Base-by-base conservation (phyloP, 2,329 filamentous ascomycete genomes). In the Arthrobotrys sphaeroides region DNA sequence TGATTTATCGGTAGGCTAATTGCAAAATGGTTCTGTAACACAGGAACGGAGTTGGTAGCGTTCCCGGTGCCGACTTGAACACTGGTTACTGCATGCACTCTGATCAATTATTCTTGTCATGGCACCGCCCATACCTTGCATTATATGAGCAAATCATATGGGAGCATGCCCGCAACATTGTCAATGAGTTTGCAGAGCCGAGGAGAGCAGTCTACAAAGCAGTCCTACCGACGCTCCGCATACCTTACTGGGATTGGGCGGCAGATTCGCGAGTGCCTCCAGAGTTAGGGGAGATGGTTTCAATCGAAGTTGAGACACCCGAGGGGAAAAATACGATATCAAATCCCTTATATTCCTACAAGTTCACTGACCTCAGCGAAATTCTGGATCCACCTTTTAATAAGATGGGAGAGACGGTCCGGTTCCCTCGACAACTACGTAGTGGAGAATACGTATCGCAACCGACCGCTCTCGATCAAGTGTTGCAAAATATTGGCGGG, bases 61-160 rank as follows among this genome's bases (percentile, higher is more conserved):
- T 42, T 22, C n/a, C 47, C 22, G 16, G 51, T 7, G 43, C 42
- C 0, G 64, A 68, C 24, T 18, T 42, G 0, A 45, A 67, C 42
- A 38, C 61, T 5, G 73, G 73, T 28, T 77, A 72, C 18, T 77
- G 73, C 51, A 66, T 51, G n/a, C 73, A 77, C 38, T 22, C 42
- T 1, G 73, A 77, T 38, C 33, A 67, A 9, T 22, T 77, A 6
- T 95, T 96, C 81, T 88, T 90, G 40, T 87, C 89, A 42, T 96
- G 93, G 93, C 93, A 96, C 84, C 88, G 93, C 57, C 91, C 92
- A 0, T 96, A 94, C 82, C 84, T 95, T 66, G 84, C 87, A 7
- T 82, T 90, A 6, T 73, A 59, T 42, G 77, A 84, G 82, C 80
- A 84, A 81, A 77, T 81, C 9, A 70, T 85, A 28, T 84, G 81